These are phyloP conservation scores for Phytophthora multivora DNA, from an alignment of 352 stramenopile genomes.

Conservation along the genomic window DNA sequence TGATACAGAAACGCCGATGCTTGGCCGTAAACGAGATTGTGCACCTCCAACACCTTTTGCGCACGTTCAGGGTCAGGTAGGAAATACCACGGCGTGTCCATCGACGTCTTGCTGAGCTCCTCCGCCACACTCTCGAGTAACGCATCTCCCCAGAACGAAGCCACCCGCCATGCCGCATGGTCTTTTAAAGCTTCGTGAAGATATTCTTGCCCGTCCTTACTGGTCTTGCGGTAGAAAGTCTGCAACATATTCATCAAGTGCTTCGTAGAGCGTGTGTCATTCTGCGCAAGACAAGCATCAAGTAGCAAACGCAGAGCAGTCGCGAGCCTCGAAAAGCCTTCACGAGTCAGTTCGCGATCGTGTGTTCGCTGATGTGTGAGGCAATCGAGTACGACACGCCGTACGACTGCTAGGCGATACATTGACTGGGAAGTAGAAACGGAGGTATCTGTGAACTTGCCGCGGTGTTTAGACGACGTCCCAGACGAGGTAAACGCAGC, in stretches of 20 bases:
- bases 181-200: constrained; percentile 55
- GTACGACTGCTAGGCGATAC: constrained; percentile 75
- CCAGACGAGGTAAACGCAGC: constrained; percentile 14
- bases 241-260: constrained; percentile 88
- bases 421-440: constrained; percentile 46
- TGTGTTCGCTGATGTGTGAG: constrained; percentile 74
- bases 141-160: constrained; percentile 76
- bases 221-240: constrained; percentile 68
- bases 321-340: constrained; percentile 61
- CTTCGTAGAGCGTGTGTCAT: constrained; percentile 72
- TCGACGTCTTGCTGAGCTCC: constrained; percentile 75
- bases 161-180: constrained; percentile 69
- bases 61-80: constrained; percentile 54
- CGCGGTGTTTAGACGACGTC: constrained; percentile 54
- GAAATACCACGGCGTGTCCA: constrained; percentile 73
- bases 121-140: constrained; percentile 77
- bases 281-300: constrained; percentile 60
- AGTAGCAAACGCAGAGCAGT: constrained; percentile 63
- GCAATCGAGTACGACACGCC: constrained; percentile 65
- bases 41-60: constrained; percentile 75
- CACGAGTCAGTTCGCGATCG: constrained; percentile 53
- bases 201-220: constrained; percentile 62
- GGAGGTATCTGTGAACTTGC: constrained; percentile 66
- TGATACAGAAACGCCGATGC: constrained; percentile 78
- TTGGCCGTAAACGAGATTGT: constrained; percentile 84